phyloP scores from a whole-genome alignment of 2,329 filamentous ascomycete species.

The Phialophora expanda region DNA sequence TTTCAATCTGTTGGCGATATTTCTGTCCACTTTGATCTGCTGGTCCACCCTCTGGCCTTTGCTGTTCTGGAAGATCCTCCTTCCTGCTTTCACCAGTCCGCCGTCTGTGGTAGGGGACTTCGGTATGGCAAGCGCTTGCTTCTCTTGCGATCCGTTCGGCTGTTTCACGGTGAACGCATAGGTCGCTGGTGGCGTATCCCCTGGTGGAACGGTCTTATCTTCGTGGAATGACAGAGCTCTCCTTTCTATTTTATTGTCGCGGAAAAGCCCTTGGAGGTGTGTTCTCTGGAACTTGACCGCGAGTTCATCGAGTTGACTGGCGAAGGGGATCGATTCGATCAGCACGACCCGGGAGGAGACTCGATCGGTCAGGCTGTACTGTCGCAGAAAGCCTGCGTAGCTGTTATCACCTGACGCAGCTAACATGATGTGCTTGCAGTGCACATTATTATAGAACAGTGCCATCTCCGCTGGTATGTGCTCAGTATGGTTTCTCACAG shows the following conservation, averaged over 20 bases:
- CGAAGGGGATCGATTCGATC: slow-evolving; percentile 20
- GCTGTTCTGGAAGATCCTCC: slow-evolving; percentile 37
- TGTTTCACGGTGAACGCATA: slow-evolving; percentile 22
- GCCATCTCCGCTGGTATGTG: slow-evolving; percentile 17
- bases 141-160: slow-evolving; percentile 2
- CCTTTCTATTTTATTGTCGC: slow-evolving; percentile 16
- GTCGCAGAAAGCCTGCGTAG: slow-evolving; percentile 49
- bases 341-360: slow-evolving; percentile 30
- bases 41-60: slow-evolving; percentile 43
- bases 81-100: background rate
- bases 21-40: slow-evolving; percentile 33
- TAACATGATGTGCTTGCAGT: slow-evolving; percentile 50
- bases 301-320: slow-evolving; percentile 14
- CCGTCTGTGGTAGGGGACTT: background rate
- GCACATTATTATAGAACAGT: slow-evolving; percentile 43
- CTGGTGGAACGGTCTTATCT: background rate
- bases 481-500: slow-evolving; percentile 18
- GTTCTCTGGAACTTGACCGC: slow-evolving; percentile 18
- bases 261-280: slow-evolving; percentile 13
- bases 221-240: slow-evolving; percentile 14
- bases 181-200: slow-evolving; percentile 9
- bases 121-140: background rate
- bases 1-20: slow-evolving; percentile 40
- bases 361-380: slow-evolving; percentile 39
- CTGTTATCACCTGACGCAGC: slow-evolving; percentile 50